Base-by-base conservation (phyloP, 1,284 basidiomycete genomes). In the Cerioporus squamosus region DNA sequence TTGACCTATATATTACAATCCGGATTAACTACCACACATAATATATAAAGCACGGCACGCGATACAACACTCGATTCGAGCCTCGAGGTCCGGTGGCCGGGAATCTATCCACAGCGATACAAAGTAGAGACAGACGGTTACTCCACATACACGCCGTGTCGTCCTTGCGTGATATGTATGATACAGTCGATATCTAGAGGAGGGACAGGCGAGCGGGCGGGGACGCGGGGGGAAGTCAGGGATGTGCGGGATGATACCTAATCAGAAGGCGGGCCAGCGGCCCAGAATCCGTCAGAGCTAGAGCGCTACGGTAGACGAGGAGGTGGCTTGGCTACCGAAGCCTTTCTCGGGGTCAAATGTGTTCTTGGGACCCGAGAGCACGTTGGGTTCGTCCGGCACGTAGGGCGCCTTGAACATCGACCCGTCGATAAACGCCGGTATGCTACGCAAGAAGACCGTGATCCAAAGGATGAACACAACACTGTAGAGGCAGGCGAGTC, bases 401-500 rank as follows among this genome's bases (percentile, higher is more conserved):
- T 74, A 79, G 1, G 79, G 77, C 5, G 79, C 79, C 36, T 68
- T 72, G 66, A 82, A 82, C 42, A 83, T 71, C 22, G 75, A 73
- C 14, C 81, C 76, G 57, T 80, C 75, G n/a, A 76, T 68, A 53
- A 75, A 65, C 9, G 77, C 74, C 47, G 76, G 77, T 8, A 79
- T 68, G 15, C 77, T 79, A 50, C 77, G 70, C 7, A 71, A 33
- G 36, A 75, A 74, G 39, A 85, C 74, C 56, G 72, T 69, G 8
- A 75, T 12, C 82, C 83, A 87, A 29, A 84, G 62, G 5, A 78
- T 14, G 53, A 81, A 75, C 5, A 82, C 81, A 51, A 81, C 60
- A 2, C 66, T 72, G 53, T 42, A 4, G 20, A 15, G n/a, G 40
- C 18, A 39, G 53, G 66, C 14, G 46, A 23, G 36, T 64, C 40